phyloP scores from a whole-genome alignment of 129 eudicot genomes.

The Cynara cardunculus region DNA sequence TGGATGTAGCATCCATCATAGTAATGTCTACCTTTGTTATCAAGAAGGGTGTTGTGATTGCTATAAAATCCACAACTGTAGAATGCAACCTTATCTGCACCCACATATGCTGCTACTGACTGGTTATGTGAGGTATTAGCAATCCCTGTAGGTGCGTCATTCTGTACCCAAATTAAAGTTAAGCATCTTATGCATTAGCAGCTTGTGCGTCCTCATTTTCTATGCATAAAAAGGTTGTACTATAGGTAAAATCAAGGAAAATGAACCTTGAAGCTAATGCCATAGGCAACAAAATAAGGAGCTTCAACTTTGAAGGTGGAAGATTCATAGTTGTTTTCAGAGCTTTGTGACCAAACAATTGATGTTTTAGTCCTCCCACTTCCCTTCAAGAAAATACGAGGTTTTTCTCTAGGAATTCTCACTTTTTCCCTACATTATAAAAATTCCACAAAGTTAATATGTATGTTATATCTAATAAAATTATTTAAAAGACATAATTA shows the following conservation, averaged over 20 bases:
- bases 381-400: slow-evolving; percentile 67
- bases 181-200: neutral
- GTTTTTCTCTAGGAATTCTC: slow-evolving; percentile 53
- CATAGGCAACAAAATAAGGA: slow-evolving; percentile 60
- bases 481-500: neutral
- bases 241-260: neutral
- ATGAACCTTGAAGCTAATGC: slow-evolving; percentile 85
- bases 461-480: neutral
- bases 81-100: slow-evolving; percentile 67
- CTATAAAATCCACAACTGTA: slow-evolving; percentile 78
- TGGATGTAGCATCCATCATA: slow-evolving; percentile 77
- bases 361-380: slow-evolving; percentile 66
- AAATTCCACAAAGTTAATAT: neutral
- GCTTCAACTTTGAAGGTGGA: slow-evolving; percentile 79
- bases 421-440: slow-evolving; percentile 68
- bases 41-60: slow-evolving; percentile 73
- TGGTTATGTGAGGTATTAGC: slow-evolving; percentile 52
- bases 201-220: neutral
- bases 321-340: slow-evolving; percentile 51
- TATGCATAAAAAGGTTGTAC: neutral
- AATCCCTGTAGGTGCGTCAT: slow-evolving; percentile 57
- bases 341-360: slow-evolving; percentile 73
- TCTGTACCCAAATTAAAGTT: slow-evolving; percentile 32
- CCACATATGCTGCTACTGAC: slow-evolving; percentile 75
- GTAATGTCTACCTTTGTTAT: slow-evolving; percentile 72